phyloP scores from a whole-genome alignment of 2,329 filamentous ascomycete species.

The Neurospora sp. region DNA sequence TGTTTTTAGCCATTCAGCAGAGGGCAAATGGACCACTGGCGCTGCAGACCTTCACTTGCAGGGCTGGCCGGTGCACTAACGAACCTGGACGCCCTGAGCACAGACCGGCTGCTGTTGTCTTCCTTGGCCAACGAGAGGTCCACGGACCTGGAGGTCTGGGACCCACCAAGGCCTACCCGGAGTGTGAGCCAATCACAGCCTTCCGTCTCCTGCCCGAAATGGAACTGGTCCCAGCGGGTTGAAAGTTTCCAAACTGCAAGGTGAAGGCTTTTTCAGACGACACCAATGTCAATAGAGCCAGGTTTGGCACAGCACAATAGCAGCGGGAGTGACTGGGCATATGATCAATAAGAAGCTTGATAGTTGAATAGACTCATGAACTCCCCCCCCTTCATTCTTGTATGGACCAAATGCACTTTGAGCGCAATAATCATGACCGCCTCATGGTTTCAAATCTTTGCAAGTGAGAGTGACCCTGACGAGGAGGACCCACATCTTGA shows the following conservation, averaged over 20 bases:
- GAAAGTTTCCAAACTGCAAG: neutral
- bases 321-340: neutral
- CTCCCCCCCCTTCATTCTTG: neutral
- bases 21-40: neutral
- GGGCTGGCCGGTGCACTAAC: neutral
- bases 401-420: neutral
- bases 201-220: conserved; percentile 16
- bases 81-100: neutral
- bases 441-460: neutral
- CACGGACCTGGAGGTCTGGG: conserved; percentile 5
- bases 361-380: neutral
- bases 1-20: neutral
- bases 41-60: neutral
- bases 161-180: conserved; percentile 18
- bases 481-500: neutral
- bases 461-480: neutral
- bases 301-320: neutral
- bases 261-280: neutral
- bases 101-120: neutral
- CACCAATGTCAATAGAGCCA: neutral
- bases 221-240: conserved; percentile 10
- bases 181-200: conserved; percentile 12
- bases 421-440: neutral
- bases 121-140: neutral
- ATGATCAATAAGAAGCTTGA: neutral